Percentiles rank a stretch among this genome's conserved stretches.
Evolutionary conservation across 108 stramenopile species (phyloP).

Genomic region (Licmophora abbreviata): DNA sequence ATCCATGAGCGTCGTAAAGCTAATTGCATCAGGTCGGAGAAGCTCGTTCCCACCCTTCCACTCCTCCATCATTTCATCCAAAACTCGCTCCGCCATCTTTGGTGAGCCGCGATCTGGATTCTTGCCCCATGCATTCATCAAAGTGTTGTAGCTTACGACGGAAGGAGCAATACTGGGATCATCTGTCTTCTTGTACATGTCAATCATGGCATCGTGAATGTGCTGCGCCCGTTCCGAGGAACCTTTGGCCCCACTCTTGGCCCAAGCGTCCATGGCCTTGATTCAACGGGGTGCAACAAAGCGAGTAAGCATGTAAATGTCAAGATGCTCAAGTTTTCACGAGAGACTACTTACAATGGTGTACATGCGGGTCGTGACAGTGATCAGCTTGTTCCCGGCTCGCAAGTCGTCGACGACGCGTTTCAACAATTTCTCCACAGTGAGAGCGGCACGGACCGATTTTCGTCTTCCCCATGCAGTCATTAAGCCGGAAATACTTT

Average conservation of each 20-base stretch:
- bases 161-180: slow-evolving; percentile 16
- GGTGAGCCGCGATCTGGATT: slow-evolving; percentile 28
- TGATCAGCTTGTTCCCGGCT: slow-evolving; percentile 21
- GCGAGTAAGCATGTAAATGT: no score
- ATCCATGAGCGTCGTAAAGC: slow-evolving; percentile 51
- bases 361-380: slow-evolving; percentile 41
- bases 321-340: slow-evolving; percentile 17
- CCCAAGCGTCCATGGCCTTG: slow-evolving; percentile 48
- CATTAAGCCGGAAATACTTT: slow-evolving; percentile 46
- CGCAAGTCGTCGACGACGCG: slow-evolving; percentile 53
- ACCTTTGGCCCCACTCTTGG: slow-evolving; percentile 39
- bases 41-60: slow-evolving; percentile 21
- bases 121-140: slow-evolving; percentile 62
- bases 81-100: slow-evolving; percentile 37
- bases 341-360: slow-evolving; percentile 13
- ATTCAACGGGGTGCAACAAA: slow-evolving; percentile 40
- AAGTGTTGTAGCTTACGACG: slow-evolving; percentile 15
- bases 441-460: slow-evolving; percentile 37
- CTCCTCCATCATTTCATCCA: slow-evolving; percentile 47
- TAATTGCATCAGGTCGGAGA: slow-evolving; percentile 58
- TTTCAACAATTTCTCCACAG: slow-evolving; percentile 49
- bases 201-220: slow-evolving; percentile 25
- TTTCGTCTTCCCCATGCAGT: slow-evolving; percentile 41
- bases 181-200: slow-evolving; percentile 30
- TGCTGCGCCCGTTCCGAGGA: slow-evolving; percentile 18